phyloP scores from a whole-genome alignment of 2,329 filamentous ascomycete species.

The Paecilomyces sp. region DNA sequence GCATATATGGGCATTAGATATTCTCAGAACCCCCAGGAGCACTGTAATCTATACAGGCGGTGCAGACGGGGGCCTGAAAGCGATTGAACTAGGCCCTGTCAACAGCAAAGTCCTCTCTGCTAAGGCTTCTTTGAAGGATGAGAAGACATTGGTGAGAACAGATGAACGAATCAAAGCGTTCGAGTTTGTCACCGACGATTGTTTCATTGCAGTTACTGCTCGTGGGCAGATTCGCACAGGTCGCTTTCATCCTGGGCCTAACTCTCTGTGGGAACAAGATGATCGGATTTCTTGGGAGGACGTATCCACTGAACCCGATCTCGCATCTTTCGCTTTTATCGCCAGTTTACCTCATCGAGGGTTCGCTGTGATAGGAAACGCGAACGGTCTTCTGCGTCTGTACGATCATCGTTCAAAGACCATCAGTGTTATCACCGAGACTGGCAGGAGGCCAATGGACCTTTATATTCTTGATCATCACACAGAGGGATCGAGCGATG shows the following conservation, averaged over 20 bases:
- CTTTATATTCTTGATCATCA: conserved; percentile 18
- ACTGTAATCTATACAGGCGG: conserved; percentile 64
- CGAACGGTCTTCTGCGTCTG: conserved; percentile 23
- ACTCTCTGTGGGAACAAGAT: conserved; percentile 2
- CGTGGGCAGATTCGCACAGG: conserved; percentile 27
- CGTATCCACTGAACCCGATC: conserved; percentile 19
- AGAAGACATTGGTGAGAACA: conserved; percentile 7
- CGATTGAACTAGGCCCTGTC: conserved; percentile 13
- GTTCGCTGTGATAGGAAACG: conserved; percentile 28
- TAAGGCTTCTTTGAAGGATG: conserved; percentile 2
- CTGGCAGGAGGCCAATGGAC: conserved; percentile 20
- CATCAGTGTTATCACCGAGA: conserved; percentile 17
- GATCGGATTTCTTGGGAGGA: conserved; percentile 18
- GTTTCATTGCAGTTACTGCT: conserved; percentile 23
- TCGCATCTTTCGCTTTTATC: conserved; percentile 23
- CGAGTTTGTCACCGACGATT: conserved; percentile 26
- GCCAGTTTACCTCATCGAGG: conserved; percentile 19
- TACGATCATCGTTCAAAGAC: conserved; percentile 25
- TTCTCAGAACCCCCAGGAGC: conserved; percentile 20
- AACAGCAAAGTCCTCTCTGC: conserved; percentile 2
- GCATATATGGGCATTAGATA: conserved; percentile 74
- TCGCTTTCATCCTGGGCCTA: conserved; percentile 8
- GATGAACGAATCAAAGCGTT: conserved; percentile 19
- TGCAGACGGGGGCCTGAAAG: conserved; percentile 63
- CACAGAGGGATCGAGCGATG: background rate